phyloP scores from a whole-genome alignment of 1,139 yeast genomes.

The Pichia sp. region DNA sequence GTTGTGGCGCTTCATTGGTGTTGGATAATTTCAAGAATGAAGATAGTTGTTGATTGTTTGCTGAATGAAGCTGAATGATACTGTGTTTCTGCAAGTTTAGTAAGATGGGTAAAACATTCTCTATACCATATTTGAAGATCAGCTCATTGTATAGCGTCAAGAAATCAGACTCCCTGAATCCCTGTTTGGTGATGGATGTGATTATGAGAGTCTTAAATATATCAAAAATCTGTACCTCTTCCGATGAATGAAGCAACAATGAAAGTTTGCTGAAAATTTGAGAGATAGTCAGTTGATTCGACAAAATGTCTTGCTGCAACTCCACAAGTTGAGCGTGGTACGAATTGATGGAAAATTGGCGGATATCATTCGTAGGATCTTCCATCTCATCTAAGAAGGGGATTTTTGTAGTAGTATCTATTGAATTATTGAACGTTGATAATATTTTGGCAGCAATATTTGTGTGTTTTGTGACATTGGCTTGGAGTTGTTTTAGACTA shows the following conservation, averaged over 20 bases:
- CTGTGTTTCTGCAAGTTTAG: conserved; percentile 28
- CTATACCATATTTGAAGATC: conserved; percentile 52
- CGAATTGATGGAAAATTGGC: no score
- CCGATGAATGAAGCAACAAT: conserved; percentile 34
- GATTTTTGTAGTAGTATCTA: conserved; percentile 12
- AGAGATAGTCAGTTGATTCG: conserved; percentile 38
- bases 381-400: conserved; percentile 18
- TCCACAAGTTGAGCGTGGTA: conserved; percentile 52
- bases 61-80: conserved; percentile 14
- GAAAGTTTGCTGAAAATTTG: conserved; percentile 1
- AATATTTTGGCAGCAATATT: conserved; percentile 64
- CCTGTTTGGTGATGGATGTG: conserved; percentile 55
- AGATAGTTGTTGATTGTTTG: conserved; percentile 15
- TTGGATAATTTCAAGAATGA: conserved; percentile 17
- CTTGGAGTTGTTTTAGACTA: conserved; percentile 60
- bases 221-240: conserved; percentile 38
- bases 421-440: conserved; percentile 22
- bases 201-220: conserved; percentile 45
- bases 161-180: conserved; percentile 55
- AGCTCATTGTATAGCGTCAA: conserved; percentile 42
- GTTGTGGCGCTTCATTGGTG: conserved; percentile 3
- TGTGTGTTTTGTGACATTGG: conserved; percentile 68
- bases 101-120: conserved; percentile 32
- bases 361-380: no score
- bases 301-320: conserved; percentile 68